Conservation (phyloP, 352 stramenopile genomes). For the Phytopythium ostracodes region DNA sequence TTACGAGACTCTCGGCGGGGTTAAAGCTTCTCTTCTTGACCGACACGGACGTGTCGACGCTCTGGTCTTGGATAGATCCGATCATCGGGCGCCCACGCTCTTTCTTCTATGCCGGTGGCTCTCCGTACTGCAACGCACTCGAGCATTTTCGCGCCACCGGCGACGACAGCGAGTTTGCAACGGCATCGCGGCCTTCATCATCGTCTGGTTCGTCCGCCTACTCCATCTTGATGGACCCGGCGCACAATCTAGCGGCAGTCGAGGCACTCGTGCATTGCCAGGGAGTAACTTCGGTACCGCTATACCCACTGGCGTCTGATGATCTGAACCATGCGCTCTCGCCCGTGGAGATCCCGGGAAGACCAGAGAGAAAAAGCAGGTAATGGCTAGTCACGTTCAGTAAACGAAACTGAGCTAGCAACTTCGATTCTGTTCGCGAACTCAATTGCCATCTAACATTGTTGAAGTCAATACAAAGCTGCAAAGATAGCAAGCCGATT, state of each 20-base stretch:
- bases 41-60: slow-evolving; percentile 17
- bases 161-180: background rate
- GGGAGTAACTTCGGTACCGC: background rate
- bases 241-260: background rate
- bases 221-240: background rate
- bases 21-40: slow-evolving; percentile 7
- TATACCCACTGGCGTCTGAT: background rate
- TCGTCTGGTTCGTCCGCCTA: background rate
- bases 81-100: background rate
- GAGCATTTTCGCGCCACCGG: background rate
- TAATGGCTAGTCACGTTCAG: background rate
- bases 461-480: background rate
- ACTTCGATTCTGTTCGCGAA: too few species aligned
- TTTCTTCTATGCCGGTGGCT: background rate
- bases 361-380: background rate
- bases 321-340: background rate
- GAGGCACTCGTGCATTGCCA: background rate
- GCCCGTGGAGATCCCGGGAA: background rate
- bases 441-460: too few species aligned
- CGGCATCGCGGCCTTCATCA: background rate
- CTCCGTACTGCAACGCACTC: background rate
- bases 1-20: slow-evolving; percentile 8
- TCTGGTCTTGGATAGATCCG: slow-evolving; percentile 16
- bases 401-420: too few species aligned
- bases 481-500: too few species aligned